phyloP scores from a whole-genome alignment of 345 rosid genomes.

The Citrus mangshanensis region DNA sequence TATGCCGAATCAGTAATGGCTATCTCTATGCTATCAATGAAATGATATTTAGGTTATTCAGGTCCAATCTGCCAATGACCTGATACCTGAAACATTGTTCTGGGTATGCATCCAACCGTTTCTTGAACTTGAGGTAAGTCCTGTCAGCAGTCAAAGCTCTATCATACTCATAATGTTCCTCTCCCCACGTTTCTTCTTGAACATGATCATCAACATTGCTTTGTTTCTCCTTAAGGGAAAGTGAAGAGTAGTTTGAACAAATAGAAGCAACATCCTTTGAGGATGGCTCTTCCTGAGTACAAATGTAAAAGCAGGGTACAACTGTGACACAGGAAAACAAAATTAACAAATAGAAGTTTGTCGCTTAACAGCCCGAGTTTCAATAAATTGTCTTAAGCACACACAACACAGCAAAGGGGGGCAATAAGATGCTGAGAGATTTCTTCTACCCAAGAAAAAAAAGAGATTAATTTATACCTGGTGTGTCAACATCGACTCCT shows the following conservation, averaged over 20 bases:
- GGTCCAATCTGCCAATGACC: not conserved
- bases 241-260: slow-evolving; percentile 36
- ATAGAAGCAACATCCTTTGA: slow-evolving; percentile 39
- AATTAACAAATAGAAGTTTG: not conserved
- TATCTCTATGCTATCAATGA: not conserved
- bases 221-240: slow-evolving; percentile 49
- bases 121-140: slow-evolving; percentile 84
- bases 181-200: slow-evolving; percentile 65
- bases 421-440: not conserved
- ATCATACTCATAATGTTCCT: slow-evolving; percentile 79
- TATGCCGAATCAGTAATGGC: not conserved
- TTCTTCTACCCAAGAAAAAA: not conserved
- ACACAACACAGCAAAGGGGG: not conserved
- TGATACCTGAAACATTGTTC: slow-evolving; percentile 92
- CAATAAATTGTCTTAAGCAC: not conserved
- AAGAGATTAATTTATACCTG: slow-evolving; percentile 26
- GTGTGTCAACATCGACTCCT: slow-evolving; percentile 28
- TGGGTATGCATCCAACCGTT: slow-evolving; percentile 70
- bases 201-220: slow-evolving; percentile 30
- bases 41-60: not conserved
- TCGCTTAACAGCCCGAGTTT: not conserved
- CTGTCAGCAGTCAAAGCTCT: slow-evolving; percentile 78
- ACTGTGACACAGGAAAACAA: slow-evolving; percentile 36
- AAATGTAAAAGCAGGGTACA: slow-evolving; percentile 86
- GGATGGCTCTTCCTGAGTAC: slow-evolving; percentile 45